These are phyloP conservation scores for Pythium utonaiense DNA, from an alignment of 352 stramenopile genomes.

Conservation along the genomic window DNA sequence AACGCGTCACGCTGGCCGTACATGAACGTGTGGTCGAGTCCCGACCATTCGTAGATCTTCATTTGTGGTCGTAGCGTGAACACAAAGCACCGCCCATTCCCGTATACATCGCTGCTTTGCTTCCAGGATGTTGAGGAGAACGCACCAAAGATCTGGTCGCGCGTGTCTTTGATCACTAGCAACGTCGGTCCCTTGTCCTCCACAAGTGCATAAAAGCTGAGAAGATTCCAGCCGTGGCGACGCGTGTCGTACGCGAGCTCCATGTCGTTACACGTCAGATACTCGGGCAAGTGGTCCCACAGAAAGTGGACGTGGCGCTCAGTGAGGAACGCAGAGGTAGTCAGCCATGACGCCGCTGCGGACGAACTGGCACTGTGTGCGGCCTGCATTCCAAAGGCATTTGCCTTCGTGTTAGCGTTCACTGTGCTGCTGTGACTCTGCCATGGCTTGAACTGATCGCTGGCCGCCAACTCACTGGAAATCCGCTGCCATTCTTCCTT, in stretches of 20 bases:
- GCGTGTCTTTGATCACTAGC: conserved; percentile 60
- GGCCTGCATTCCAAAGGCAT: neutral
- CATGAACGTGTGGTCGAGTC: conserved; percentile 70
- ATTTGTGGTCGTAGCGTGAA: conserved; percentile 63
- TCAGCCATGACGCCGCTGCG: neutral
- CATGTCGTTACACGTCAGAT: conserved; percentile 68
- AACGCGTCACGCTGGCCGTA: conserved; percentile 49
- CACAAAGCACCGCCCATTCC: conserved; percentile 75
- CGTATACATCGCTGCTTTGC: conserved; percentile 46
- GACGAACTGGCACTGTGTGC: neutral
- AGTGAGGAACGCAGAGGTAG: conserved; percentile 52
- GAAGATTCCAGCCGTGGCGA: conserved; percentile 61
- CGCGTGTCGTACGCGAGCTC: conserved; percentile 62
- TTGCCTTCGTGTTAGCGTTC: neutral
- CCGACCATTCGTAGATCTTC: conserved; percentile 55
- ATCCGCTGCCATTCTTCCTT: conserved; percentile 28
- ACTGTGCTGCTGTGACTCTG: conserved; percentile 1
- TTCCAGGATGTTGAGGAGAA: conserved; percentile 71
- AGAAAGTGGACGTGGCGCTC: conserved; percentile 68
- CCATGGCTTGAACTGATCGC: conserved; percentile 65
- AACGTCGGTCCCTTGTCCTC: conserved; percentile 64
- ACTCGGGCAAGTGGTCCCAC: conserved; percentile 52
- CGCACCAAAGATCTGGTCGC: conserved; percentile 68
- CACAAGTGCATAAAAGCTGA: conserved; percentile 61
- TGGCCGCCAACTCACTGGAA: conserved; percentile 41